phyloP scores from a whole-genome alignment of 202 grass and related monocot species.

The Panicum virgatum region DNA sequence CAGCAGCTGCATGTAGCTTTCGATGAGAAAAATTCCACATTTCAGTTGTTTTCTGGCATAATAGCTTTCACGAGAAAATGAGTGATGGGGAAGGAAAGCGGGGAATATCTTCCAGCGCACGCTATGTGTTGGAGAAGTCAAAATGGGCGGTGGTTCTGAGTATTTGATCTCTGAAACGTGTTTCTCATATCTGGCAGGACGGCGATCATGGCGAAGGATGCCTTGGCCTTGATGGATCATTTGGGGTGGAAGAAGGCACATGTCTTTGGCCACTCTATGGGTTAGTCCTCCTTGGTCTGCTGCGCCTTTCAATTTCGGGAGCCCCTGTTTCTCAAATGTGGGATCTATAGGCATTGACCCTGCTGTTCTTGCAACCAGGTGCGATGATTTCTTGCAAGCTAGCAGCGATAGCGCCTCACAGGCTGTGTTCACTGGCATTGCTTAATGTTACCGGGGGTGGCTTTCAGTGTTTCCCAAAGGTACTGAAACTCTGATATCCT shows the following conservation, averaged over 20 bases:
- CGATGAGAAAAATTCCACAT: constrained; percentile 3
- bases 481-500: constrained; percentile 13
- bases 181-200: constrained; percentile 59
- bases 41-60: not conserved
- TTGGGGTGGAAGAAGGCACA: constrained; percentile 95
- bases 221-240: constrained; percentile 87
- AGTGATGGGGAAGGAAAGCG: constrained; percentile 36
- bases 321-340: not conserved
- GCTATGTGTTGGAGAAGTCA: constrained; percentile 22
- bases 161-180: constrained; percentile 15
- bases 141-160: not conserved
- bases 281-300: constrained; percentile 27
- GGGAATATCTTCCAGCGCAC: constrained; percentile 11
- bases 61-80: constrained; percentile 32
- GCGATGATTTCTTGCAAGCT: constrained; percentile 97
- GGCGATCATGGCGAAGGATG: constrained; percentile 84
- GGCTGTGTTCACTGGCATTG: constrained; percentile 77
- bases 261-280: constrained; percentile 98
- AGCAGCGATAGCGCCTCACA: constrained; percentile 69
- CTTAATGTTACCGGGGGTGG: constrained; percentile 95
- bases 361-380: constrained; percentile 53
- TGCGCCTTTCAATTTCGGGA: not conserved
- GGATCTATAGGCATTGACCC: not conserved
- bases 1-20: constrained; percentile 41
- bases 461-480: constrained; percentile 94